These are phyloP conservation scores for Punica granatum DNA, from an alignment of 345 rosid species.

Conservation along the genomic window DNA sequence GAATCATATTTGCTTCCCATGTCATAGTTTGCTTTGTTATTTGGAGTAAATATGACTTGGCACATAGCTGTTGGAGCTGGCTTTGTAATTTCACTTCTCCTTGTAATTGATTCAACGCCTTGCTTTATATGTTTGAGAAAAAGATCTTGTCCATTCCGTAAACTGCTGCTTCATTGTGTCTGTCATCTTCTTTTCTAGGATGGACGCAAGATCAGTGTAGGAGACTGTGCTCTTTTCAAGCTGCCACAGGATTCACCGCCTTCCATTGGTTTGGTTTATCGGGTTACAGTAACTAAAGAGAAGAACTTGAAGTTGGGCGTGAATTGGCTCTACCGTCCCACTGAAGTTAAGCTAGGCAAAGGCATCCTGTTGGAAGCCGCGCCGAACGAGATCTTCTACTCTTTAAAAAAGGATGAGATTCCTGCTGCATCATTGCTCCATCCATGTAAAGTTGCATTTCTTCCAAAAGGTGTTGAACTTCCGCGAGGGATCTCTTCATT, in stretches of 20 bases:
- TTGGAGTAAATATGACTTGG: not conserved
- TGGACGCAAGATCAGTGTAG: slow-evolving; percentile 74
- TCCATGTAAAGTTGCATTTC: slow-evolving; percentile 95
- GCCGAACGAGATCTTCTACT: slow-evolving; percentile 92
- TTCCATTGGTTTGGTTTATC: slow-evolving; percentile 76
- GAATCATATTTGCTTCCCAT: not conserved
- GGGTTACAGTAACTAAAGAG: slow-evolving; percentile 40
- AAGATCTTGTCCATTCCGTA: not conserved
- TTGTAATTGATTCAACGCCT: not conserved
- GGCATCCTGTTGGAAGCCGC: slow-evolving; percentile 68
- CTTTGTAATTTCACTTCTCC: not conserved
- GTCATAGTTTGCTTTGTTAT: not conserved
- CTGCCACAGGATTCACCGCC: slow-evolving; percentile 82
- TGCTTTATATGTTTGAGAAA: not conserved
- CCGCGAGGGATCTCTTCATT: slow-evolving; percentile 70
- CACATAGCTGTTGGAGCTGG: not conserved
- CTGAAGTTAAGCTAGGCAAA: slow-evolving; percentile 84
- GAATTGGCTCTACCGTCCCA: slow-evolving; percentile 84
- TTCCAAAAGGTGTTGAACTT: slow-evolving; percentile 70
- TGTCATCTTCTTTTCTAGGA: slow-evolving; percentile 35
- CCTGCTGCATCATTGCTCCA: slow-evolving; percentile 82
- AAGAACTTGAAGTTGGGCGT: slow-evolving; percentile 48
- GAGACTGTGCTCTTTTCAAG: slow-evolving; percentile 91
- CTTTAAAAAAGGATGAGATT: slow-evolving; percentile 92
- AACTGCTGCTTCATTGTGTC: too few relatives aligned